phyloP scores from a whole-genome alignment of 306 rosid genomes.

The Sophora flavescens region DNA sequence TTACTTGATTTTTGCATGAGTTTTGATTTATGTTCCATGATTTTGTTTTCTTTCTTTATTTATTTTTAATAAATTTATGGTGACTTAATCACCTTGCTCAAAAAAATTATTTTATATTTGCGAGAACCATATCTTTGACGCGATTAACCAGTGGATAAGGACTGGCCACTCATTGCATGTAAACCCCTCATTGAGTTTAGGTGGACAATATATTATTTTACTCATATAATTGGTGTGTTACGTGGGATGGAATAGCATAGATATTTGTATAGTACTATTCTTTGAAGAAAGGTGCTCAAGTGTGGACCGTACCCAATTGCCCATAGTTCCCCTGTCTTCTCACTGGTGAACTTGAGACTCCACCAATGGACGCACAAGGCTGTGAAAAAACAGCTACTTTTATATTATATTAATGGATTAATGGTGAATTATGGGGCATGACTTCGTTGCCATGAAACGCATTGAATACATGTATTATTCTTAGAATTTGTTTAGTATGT shows the following conservation, averaged over 20 bases:
- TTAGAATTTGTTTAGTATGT: too few relatives aligned
- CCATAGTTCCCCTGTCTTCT: constrained; percentile 22
- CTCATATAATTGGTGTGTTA: constrained; percentile 27
- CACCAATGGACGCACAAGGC: constrained; percentile 13
- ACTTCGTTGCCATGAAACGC: constrained; percentile 24
- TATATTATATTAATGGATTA: not conserved
- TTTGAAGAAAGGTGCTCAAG: constrained; percentile 15
- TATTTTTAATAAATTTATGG: too few relatives aligned
- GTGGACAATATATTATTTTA: constrained; percentile 26
- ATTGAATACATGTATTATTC: not conserved
- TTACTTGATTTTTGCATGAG: too few relatives aligned
- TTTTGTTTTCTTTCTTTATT: too few relatives aligned
- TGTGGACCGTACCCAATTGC: constrained; percentile 48
- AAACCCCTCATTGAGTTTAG: constrained; percentile 40
- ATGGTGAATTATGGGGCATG: constrained; percentile 19
- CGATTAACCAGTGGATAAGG: constrained; percentile 47
- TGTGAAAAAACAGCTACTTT: not conserved
- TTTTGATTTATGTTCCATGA: too few relatives aligned
- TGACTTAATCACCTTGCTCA: too few relatives aligned
- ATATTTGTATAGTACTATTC: constrained; percentile 35
- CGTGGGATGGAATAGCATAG: constrained; percentile 41
- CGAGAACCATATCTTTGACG: constrained; percentile 47
- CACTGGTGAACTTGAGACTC: not conserved
- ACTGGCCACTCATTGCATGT: constrained; percentile 39
- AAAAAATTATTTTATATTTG: not conserved